Evolutionary conservation across 2,329 filamentous ascomycete species (phyloP).

Genomic region (Hypomyces rosellus): DNA sequence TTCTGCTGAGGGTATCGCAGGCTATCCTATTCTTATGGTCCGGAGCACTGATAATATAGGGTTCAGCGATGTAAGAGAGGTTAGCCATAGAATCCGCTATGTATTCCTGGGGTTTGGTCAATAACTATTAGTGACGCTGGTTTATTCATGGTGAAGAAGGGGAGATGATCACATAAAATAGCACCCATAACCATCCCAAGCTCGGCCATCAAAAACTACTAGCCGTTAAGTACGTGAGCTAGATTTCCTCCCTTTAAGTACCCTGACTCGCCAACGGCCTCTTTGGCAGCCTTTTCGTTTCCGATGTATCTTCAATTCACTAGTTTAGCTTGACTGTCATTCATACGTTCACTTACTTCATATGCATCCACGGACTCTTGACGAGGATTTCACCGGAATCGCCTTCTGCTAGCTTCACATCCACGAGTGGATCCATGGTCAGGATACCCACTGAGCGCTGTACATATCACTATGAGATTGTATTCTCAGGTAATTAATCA

Average conservation of each 20-base stretch:
- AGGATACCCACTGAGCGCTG: constrained; percentile 3
- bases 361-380: constrained; percentile 2
- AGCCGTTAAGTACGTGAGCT: neutral
- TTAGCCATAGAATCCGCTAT: constrained; percentile 11
- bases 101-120: constrained; percentile 5
- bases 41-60: constrained; percentile 11
- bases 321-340: no score
- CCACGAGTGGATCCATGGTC: neutral
- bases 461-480: neutral
- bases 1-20: constrained; percentile 12
- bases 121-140: neutral
- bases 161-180: no score
- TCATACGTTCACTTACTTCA: constrained; percentile 3
- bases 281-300: neutral
- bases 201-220: constrained; percentile 1
- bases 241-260: neutral
- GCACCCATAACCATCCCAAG: neutral
- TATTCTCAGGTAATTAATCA: no score
- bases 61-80: constrained; percentile 15
- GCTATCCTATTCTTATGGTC: constrained; percentile 10
- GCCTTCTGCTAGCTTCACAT: neutral
- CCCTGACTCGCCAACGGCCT: neutral
- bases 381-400: neutral
- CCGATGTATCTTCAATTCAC: no score
- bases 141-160: neutral